Base-by-base conservation (phyloP, 2,329 filamentous ascomycete genomes). In the Sporothrix humicola region DNA sequence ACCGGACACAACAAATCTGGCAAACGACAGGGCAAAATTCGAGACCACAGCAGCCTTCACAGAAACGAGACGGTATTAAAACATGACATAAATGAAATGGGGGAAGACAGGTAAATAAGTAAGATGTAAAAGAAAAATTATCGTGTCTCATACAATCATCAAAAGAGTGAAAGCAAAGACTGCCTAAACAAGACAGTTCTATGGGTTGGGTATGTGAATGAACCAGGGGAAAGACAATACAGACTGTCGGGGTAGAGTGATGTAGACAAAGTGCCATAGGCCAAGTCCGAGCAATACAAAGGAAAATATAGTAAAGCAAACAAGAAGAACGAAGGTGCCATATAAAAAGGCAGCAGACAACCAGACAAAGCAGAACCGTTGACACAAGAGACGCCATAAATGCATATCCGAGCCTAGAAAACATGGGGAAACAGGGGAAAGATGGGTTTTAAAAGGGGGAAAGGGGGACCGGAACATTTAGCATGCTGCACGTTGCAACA, bases 131-230 rank as follows among this genome's bases (percentile, higher is more conserved):
- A 61, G 50, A 52, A 73, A 70, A 73, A 71, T 54, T 72, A 73
- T 76, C 75, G 71, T 75, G 69, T 73, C 75, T 76, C 75, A 59
- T 76, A 68, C 72, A 69, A 68, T 76, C 75, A 20, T 76, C 70
- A 73, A 66, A 44, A 48, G 48, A 56, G 48, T 54, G 37, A 70
- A 56, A 48, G 46, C 66, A 65, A 71, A 56, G n/a, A 66, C 31
- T 23, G 50, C 26, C 63, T 44, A 50, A 37, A 52, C 10, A 58
- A 44, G 54, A n/a, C 31, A 61, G 63, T 54, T 69, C 66, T 69
- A 69, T 69, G 48, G 46, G 48, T 37, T 69, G 66, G 66, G 66
- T 69, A 69, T 69, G 66, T 69, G 66, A 48, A 56, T 69, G 66
- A 44, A 48, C 61, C 61, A 23, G 61, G 12, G 61, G 48, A 15